A percentile compares a stretch with the other conserved stretches of the same genome.
These are phyloP conservation scores for Telopea speciosissima DNA, from an alignment of 177 flowering plant species.

Conservation along the genomic window DNA sequence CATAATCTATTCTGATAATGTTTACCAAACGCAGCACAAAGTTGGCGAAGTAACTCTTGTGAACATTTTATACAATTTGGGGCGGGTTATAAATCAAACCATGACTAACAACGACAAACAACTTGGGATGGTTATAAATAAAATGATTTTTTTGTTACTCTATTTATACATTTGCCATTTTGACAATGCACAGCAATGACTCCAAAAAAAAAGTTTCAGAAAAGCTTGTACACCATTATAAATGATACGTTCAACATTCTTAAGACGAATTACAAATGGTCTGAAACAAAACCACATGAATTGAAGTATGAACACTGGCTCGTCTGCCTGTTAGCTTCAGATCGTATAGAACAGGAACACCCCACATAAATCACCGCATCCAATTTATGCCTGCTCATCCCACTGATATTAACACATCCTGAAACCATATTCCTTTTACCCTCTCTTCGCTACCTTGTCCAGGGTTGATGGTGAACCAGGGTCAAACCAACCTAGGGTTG, in stretches of 20 bases:
- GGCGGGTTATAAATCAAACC: too few species aligned
- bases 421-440: not conserved
- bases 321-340: not conserved
- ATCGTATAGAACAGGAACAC: not conserved
- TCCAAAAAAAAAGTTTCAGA: too few species aligned
- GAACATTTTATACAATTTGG: too few species aligned
- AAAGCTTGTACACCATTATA: not conserved
- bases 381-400: not conserved
- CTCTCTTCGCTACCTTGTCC: not conserved
- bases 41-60: too few species aligned
- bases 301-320: not conserved
- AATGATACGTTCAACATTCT: not conserved
- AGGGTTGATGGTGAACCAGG: not conserved
- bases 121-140: too few species aligned
- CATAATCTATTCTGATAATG: too few species aligned
- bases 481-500: not conserved
- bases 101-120: too few species aligned
- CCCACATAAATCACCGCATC: not conserved
- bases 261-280: not conserved
- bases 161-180: too few species aligned
- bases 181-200: too few species aligned
- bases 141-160: too few species aligned
- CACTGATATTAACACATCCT: not conserved
- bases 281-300: not conserved
- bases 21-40: too few species aligned